These are phyloP conservation scores for Croton setiger DNA, from an alignment of 441 rosid genomes.

Conservation along the genomic window DNA sequence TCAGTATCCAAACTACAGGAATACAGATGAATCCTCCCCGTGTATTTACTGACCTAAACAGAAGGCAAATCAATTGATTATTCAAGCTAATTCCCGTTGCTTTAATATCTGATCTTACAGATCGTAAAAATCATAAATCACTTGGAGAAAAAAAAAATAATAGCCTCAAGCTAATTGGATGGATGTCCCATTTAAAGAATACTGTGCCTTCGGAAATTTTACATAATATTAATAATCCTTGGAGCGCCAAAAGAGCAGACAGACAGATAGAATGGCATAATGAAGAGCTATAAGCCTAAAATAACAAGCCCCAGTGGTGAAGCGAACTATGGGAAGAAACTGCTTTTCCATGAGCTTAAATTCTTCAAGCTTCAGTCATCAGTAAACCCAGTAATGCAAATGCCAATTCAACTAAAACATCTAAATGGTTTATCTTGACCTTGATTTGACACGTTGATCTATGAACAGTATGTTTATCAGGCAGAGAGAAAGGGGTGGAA, in stretches of 20 bases:
- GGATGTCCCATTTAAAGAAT: background rate
- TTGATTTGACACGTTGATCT: background rate
- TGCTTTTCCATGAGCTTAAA: background rate
- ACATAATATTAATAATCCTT: background rate
- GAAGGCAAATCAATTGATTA: slow-evolving; percentile 14
- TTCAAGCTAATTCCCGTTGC: background rate
- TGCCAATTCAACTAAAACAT: background rate
- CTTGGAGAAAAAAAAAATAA: background rate
- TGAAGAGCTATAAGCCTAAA: background rate
- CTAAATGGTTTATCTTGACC: background rate
- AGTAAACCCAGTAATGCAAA: background rate
- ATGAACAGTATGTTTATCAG: background rate
- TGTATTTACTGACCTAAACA: slow-evolving; percentile 82
- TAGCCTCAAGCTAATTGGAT: background rate
- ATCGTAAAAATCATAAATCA: background rate
- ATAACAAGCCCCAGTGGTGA: background rate
- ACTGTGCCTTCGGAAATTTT: background rate
- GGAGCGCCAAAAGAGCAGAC: background rate
- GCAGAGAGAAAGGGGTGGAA: background rate
- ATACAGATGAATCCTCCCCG: slow-evolving; percentile 91
- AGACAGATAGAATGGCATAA: background rate
- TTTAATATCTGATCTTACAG: background rate
- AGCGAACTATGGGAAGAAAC: background rate
- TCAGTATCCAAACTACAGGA: slow-evolving; percentile 68
- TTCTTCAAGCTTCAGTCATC: background rate